A percentile compares a stretch with the other conserved stretches of the same genome.
These are phyloP conservation scores for Colletotrichum eleusines DNA, from an alignment of 2,329 filamentous ascomycete genomes.

Conservation along the genomic window DNA sequence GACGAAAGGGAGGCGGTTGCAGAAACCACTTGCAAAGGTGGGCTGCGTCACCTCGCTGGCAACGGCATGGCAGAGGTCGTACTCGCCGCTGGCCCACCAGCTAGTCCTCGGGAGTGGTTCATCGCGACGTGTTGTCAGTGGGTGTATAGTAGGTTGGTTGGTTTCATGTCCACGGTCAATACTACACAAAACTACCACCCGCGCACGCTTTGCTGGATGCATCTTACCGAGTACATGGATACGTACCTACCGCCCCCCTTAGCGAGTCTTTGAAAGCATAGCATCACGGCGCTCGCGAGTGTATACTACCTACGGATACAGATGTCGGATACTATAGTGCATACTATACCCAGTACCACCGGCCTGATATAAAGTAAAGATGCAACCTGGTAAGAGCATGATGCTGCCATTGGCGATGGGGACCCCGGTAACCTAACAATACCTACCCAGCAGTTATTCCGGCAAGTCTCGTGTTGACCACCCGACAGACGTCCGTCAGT, in stretches of 20 bases:
- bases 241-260: not conserved
- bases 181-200: not conserved
- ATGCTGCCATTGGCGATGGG: slow-evolving; percentile 13
- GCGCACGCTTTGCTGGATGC: not conserved
- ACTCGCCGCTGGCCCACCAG: slow-evolving; percentile 1
- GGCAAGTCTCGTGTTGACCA: not conserved
- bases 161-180: not conserved
- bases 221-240: not conserved
- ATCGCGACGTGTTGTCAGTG: not conserved
- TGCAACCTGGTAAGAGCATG: slow-evolving; percentile 3
- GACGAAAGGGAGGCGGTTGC: slow-evolving; percentile 25
- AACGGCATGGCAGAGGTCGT: slow-evolving; percentile 26
- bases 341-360: not conserved
- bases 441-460: not conserved
- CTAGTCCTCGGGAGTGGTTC: not conserved
- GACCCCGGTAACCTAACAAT: not conserved
- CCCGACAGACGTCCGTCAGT: slow-evolving; percentile 9
- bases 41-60: slow-evolving; percentile 35
- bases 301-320: too few species aligned
- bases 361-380: not conserved
- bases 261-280: not conserved
- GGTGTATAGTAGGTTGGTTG: not conserved
- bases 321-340: not conserved
- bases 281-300: not conserved
- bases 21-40: slow-evolving; percentile 2